A percentile compares a stretch with the other conserved stretches of the same genome.
These are phyloP conservation scores for Phialophora verrucosa DNA, from an alignment of 2,329 filamentous ascomycete genomes.

Conservation along the genomic window DNA sequence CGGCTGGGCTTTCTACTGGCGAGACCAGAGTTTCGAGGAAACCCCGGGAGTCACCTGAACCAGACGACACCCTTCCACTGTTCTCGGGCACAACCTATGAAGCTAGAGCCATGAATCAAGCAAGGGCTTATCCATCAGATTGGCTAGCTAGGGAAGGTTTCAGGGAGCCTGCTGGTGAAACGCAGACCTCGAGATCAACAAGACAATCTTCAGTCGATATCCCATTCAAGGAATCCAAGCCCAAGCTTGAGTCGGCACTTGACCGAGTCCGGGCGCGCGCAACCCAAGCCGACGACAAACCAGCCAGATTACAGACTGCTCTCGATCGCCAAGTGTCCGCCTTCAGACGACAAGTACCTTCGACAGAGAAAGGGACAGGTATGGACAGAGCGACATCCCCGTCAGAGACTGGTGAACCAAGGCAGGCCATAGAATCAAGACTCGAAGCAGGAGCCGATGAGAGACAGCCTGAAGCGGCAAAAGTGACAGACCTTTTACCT, in stretches of 20 bases:
- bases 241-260: constrained; percentile 31
- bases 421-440: constrained; percentile 23
- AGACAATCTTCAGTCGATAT: neutral
- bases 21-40: constrained; percentile 9
- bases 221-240: neutral
- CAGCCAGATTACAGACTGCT: constrained; percentile 19
- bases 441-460: constrained; percentile 39
- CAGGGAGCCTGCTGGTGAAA: neutral
- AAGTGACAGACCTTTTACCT: neutral
- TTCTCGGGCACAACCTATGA: constrained; percentile 40
- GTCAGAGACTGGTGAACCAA: neutral
- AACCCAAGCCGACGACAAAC: constrained; percentile 1
- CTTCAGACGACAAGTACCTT: neutral
- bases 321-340: constrained; percentile 26
- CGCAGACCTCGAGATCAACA: neutral
- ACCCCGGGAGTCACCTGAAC: constrained; percentile 28
- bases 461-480: constrained; percentile 29
- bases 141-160: constrained; percentile 37
- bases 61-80: constrained; percentile 33
- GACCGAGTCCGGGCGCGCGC: constrained; percentile 25
- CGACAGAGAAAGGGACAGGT: neutral
- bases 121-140: constrained; percentile 6
- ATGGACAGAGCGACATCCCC: neutral
- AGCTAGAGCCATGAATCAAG: constrained; percentile 14
- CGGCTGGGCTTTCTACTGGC: neutral